Evolutionary conservation across 2,329 filamentous ascomycete species (phyloP).

Genomic region (Xylaria sp.): DNA sequence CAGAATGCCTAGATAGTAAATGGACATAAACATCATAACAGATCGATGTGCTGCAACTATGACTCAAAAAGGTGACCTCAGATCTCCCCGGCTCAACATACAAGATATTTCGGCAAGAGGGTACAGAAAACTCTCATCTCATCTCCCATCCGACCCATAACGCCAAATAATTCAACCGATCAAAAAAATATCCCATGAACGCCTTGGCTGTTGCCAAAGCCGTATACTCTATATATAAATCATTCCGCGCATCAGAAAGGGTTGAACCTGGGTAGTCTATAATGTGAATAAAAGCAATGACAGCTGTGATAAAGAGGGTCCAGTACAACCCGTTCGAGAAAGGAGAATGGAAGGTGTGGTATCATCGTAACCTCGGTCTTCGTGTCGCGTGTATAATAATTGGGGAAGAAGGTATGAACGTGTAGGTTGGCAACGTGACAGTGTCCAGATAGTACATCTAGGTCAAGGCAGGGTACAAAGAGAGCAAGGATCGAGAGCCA

Average conservation of each 20-base stretch:
- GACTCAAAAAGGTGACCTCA: neutral
- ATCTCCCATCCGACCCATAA: neutral
- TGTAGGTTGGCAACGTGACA: neutral
- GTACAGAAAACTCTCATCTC: neutral
- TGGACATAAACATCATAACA: conserved; percentile 13
- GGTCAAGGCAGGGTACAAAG: neutral
- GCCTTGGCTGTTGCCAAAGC: conserved; percentile 23
- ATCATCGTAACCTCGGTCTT: neutral
- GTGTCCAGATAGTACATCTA: neutral
- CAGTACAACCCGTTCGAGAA: neutral
- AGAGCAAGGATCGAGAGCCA: neutral
- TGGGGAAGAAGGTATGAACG: neutral
- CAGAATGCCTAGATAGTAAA: neutral
- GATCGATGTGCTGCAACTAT: neutral
- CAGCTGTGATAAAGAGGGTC: neutral
- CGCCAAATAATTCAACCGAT: conserved; percentile 1
- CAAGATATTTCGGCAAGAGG: conserved; percentile 2
- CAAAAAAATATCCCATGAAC: conserved; percentile 5
- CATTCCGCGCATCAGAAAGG: conserved; percentile 10
- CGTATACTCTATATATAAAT: conserved; percentile 23
- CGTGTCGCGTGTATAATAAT: neutral
- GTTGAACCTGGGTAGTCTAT: conserved; percentile 8
- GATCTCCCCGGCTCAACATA: neutral
- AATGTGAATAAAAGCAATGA: conserved; percentile 10
- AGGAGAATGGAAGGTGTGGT: conserved; percentile 1